phyloP scores from a whole-genome alignment of 208 protist genomes.

The Trypanosoma cruzi region DNA sequence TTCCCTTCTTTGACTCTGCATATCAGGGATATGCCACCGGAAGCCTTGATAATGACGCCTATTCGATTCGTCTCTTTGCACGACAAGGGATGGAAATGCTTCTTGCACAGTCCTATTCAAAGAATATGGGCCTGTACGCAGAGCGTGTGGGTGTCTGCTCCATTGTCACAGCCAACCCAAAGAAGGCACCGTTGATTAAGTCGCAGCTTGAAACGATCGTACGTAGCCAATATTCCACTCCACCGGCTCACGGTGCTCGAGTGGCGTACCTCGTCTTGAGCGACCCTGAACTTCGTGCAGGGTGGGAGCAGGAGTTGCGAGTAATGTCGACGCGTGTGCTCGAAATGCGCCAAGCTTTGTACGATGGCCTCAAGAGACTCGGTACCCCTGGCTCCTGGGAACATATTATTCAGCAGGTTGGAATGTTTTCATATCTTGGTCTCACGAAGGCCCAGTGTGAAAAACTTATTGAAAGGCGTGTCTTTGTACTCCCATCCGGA shows the following conservation, averaged over 20 bases:
- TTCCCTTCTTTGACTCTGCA: conserved; percentile 97
- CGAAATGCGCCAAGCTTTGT: conserved; percentile 77
- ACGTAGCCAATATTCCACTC: conserved; percentile 95
- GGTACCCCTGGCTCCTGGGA: conserved; percentile 92
- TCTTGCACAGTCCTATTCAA: conserved; percentile 96
- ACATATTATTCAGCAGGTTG: conserved; percentile 97
- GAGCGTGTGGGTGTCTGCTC: conserved; percentile 94
- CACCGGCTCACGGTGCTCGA: conserved; percentile 95
- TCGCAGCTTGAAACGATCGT: conserved; percentile 82
- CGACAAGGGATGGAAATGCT: conserved; percentile 81
- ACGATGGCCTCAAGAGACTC: conserved; percentile 67
- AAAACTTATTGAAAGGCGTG: conserved; percentile 61
- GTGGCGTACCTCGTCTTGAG: conserved; percentile 94
- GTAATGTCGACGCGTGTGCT: conserved; percentile 86
- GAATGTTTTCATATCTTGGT: conserved; percentile 98
- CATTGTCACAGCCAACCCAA: conserved; percentile 65
- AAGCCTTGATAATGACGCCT: conserved; percentile 94
- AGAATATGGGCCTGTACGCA: conserved; percentile 98
- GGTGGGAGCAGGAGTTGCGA: conserved; percentile 94
- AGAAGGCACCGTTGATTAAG: conserved; percentile 71
- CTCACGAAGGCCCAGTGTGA: conserved; percentile 89
- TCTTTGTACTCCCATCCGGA: conserved; percentile 75
- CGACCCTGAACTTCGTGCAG: conserved; percentile 63
- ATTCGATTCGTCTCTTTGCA: conserved; percentile 79
- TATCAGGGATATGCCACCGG: conserved; percentile 98